Conservation (phyloP, 2,329 filamentous ascomycete genomes). For the Dactylonectria estremocensis region DNA sequence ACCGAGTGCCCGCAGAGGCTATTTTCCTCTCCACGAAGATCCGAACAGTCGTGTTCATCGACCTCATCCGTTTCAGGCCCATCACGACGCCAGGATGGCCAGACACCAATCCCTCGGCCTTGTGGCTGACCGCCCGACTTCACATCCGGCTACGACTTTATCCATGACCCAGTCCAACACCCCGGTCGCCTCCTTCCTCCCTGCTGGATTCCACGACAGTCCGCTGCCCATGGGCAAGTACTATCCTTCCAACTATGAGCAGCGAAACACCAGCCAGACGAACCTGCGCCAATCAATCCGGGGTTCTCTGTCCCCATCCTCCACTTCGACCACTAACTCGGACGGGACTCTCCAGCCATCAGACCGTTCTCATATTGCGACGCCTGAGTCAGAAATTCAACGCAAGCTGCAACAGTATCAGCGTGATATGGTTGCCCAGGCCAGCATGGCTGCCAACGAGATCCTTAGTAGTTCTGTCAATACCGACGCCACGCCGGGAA, state of each 20-base stretch:
- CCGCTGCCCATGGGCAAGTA: constrained; percentile 73
- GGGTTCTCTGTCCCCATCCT: constrained; percentile 49
- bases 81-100: constrained; percentile 56
- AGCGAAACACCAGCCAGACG: constrained; percentile 49
- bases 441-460: constrained; percentile 65
- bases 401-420: constrained; percentile 71
- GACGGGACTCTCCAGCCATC: constrained; percentile 48
- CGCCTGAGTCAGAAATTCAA: constrained; percentile 61
- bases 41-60: constrained; percentile 62
- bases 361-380: constrained; percentile 28
- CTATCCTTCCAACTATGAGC: constrained; percentile 74
- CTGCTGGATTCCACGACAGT: constrained; percentile 63
- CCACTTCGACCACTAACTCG: constrained; percentile 52
- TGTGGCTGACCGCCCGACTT: constrained; percentile 51
- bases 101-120: constrained; percentile 54
- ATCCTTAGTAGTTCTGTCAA: constrained; percentile 53
- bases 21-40: constrained; percentile 74
- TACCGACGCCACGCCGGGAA: constrained; percentile 44
- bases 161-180: constrained; percentile 53
- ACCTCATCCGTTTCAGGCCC: constrained; percentile 66
- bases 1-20: constrained; percentile 61
- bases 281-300: constrained; percentile 45
- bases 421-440: constrained; percentile 73
- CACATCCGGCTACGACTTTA: constrained; percentile 44
- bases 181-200: constrained; percentile 67